Evolutionary conservation across 768 basidiomycete species (phyloP).

Genomic region (Clathrus columnatus): DNA sequence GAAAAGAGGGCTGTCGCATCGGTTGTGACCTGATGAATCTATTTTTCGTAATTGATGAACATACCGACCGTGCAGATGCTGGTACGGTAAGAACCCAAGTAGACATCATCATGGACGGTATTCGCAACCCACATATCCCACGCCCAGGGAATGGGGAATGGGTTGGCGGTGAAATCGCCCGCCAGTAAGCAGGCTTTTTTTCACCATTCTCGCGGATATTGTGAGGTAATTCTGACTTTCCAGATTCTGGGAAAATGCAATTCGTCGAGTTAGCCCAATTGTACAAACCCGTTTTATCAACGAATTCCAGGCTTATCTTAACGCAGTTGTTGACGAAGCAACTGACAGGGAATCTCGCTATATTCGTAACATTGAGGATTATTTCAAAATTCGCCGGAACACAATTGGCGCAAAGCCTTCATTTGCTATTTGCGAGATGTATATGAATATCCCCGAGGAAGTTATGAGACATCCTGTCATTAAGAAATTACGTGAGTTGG

Average conservation of each 20-base stretch:
- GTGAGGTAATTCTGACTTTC: background rate
- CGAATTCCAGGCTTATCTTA: constrained; percentile 27
- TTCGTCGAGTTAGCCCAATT: constrained; percentile 15
- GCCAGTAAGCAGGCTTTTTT: constrained; percentile 28
- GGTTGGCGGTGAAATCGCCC: constrained; percentile 31
- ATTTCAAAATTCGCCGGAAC: constrained; percentile 32
- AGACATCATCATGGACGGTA: constrained; percentile 31
- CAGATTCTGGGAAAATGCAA: constrained; percentile 30
- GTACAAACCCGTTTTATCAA: constrained; percentile 30
- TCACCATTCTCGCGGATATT: background rate
- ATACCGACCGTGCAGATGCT: constrained; percentile 33
- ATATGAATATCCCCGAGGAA: constrained; percentile 33
- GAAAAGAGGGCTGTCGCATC: constrained; percentile 25
- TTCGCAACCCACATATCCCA: constrained; percentile 28
- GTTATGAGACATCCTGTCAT: constrained; percentile 34
- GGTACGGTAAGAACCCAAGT: constrained; percentile 24
- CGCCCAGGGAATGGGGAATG: constrained; percentile 28
- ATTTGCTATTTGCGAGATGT: constrained; percentile 28
- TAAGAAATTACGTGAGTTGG: constrained; percentile 19
- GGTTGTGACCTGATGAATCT: constrained; percentile 45
- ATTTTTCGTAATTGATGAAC: constrained; percentile 43
- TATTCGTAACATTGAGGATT: constrained; percentile 31
- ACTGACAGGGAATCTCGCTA: constrained; percentile 26
- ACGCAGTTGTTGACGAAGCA: constrained; percentile 34
- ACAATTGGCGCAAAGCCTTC: constrained; percentile 34